phyloP scores from a whole-genome alignment of 2,329 filamentous ascomycete genomes.

The Gnomoniopsis smithogilvyi region DNA sequence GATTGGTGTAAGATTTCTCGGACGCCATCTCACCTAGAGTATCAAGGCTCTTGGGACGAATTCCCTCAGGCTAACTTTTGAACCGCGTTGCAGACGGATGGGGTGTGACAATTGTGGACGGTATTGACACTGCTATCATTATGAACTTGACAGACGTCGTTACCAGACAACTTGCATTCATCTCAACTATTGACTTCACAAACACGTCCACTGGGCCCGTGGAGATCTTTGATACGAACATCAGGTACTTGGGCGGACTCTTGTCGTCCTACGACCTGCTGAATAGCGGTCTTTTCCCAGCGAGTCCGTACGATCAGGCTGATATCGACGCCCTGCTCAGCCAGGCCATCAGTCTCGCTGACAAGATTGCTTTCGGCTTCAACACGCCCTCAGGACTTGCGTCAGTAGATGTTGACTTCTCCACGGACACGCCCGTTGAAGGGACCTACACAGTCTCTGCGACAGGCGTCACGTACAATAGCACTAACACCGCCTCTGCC shows the following conservation, averaged over 20 bases:
- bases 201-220: slow-evolving; percentile 1
- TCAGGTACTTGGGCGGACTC: slow-evolving; percentile 8
- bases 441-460: slow-evolving; percentile 10
- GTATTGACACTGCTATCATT: slow-evolving; percentile 8
- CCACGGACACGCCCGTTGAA: slow-evolving; percentile 2
- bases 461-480: slow-evolving; percentile 8
- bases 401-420: slow-evolving; percentile 4
- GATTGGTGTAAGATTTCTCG: slow-evolving; percentile 1
- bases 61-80: background rate
- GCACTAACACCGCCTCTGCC: slow-evolving; percentile 10
- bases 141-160: slow-evolving; percentile 10
- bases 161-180: slow-evolving; percentile 6
- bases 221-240: slow-evolving; percentile 9
- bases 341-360: slow-evolving; percentile 1
- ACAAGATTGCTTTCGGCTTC: slow-evolving; percentile 9
- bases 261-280: slow-evolving; percentile 5
- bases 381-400: slow-evolving; percentile 6
- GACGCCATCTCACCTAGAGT: background rate
- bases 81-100: background rate
- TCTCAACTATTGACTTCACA: slow-evolving; percentile 6
- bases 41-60: background rate
- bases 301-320: background rate
- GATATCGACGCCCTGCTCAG: slow-evolving; percentile 6
- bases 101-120: slow-evolving; percentile 10
- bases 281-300: slow-evolving; percentile 6